phyloP scores from a whole-genome alignment of 1,284 basidiomycete genomes.

The Puccinia horiana region DNA sequence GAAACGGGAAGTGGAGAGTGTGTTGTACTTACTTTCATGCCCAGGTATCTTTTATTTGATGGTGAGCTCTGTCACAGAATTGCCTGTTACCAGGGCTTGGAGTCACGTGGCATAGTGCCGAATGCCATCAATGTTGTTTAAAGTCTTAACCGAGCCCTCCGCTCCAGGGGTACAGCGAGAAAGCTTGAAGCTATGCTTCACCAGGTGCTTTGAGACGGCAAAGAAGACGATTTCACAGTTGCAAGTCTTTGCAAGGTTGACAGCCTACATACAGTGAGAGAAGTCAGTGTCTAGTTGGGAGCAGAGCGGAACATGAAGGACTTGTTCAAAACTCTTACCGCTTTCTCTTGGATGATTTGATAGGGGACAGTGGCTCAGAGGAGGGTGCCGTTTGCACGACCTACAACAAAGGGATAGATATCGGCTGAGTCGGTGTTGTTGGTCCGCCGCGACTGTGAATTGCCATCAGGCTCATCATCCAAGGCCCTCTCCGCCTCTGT shows the following conservation, averaged over 20 bases:
- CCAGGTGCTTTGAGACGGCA: not conserved
- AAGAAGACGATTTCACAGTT: not conserved
- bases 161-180: not conserved
- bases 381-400: too few species aligned
- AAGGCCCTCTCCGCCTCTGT: too few species aligned
- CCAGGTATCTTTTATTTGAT: not conserved
- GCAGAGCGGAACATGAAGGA: not conserved
- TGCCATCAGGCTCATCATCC: too few species aligned
- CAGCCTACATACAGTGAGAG: not conserved
- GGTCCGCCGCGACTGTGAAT: too few species aligned
- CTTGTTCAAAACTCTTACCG: not conserved
- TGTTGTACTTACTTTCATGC: not conserved
- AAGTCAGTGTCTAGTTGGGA: not conserved
- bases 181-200: not conserved
- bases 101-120: not conserved
- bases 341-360: too few species aligned
- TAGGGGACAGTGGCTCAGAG: too few species aligned
- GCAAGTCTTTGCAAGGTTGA: not conserved
- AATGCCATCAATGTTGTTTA: not conserved
- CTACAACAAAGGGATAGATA: too few species aligned
- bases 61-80: not conserved
- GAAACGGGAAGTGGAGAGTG: not conserved
- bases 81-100: not conserved
- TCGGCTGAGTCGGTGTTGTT: too few species aligned
- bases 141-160: not conserved